Base-by-base conservation (phyloP, 2,329 filamentous ascomycete species). In the Septoria linicola region DNA sequence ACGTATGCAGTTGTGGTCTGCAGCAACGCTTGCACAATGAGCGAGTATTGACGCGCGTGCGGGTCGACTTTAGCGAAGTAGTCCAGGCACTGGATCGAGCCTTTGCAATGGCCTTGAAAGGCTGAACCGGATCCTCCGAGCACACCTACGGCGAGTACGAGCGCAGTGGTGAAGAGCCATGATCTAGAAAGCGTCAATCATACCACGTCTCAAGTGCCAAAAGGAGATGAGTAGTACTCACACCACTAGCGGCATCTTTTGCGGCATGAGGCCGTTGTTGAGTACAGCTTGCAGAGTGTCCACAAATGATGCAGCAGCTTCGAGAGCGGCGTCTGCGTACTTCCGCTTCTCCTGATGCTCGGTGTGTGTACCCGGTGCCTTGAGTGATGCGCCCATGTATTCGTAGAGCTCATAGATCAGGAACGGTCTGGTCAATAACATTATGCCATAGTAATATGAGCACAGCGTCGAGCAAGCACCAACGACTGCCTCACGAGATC, bases 371-470 rank as follows among this genome's bases (percentile, higher is more conserved):
- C 43, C 54, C 10, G 51, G 54, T 1, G 40, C 44, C 31, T 54
- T 55, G 3, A 59, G 32, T 7, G 57, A 51, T 13, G 63, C 64
- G 21, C 63, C 67, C 25, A 69, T 44, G 8, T 66, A 67, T 34
- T 69, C 67, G 43, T 70, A 76, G 1, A 78, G 68, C 42, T 77
- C 73, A 57, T 76, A 79, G 20, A 78, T 73, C 8, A 80, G 66
- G 49, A 80, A 80, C 0, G 77, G 77, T n/a, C 76, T 67, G 5
- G 77, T 78, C 3, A 79, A 63, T 3, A 80, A 66, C 62, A 79
- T 78, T 36, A 80, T 78, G 1, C 74, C 76, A 66, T 77, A 80
- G 59, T 78, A 78, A 51, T 79, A 80, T 2, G 76, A 72, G 25
- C 73, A 73, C 11, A 79, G 69, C 1, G 76, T 70, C 35, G 78